Conservation (phyloP, 2,329 filamentous ascomycete species). For the Pseudodiploospora longispora region DNA sequence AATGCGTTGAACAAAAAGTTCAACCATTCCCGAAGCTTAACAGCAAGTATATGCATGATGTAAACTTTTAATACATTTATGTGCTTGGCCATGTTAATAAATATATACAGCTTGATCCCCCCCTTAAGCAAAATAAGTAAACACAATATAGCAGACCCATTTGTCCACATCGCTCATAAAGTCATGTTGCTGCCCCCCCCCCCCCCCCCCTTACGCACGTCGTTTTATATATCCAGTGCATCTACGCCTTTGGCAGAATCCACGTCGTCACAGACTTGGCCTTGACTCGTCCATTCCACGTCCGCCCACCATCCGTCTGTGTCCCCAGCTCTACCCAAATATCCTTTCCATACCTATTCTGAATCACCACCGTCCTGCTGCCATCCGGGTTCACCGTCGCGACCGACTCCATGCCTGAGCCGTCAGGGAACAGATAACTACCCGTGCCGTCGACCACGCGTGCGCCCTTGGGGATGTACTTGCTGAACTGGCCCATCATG, state of each 20-base stretch:
- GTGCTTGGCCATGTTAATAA: too few relatives aligned
- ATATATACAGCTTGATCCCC: too few relatives aligned
- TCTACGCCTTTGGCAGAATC: conserved; percentile 23
- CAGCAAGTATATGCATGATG: too few relatives aligned
- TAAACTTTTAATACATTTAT: too few relatives aligned
- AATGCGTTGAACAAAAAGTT: too few relatives aligned
- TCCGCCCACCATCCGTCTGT: conserved; percentile 21
- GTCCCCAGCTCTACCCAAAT: conserved; percentile 31
- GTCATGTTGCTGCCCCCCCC: too few relatives aligned
- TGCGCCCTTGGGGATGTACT: conserved; percentile 38
- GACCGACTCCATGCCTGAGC: conserved; percentile 34
- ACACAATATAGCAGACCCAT: too few relatives aligned
- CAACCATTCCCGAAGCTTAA: too few relatives aligned
- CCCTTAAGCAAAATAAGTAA: too few relatives aligned
- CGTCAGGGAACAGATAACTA: conserved; percentile 33
- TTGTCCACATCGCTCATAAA: too few relatives aligned
- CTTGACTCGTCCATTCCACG: conserved; percentile 31
- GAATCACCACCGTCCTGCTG: conserved; percentile 32
- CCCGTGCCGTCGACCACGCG: conserved; percentile 33
- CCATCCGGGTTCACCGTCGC: conserved; percentile 39
- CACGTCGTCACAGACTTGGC: conserved; percentile 30
- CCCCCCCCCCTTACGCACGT: too few relatives aligned
- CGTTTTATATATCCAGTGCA: too few relatives aligned
- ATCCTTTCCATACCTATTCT: conserved; percentile 38
- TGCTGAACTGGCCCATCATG: conserved; percentile 44